phyloP scores from a whole-genome alignment of 345 rosid species.

The Geranium rotundifolium region DNA sequence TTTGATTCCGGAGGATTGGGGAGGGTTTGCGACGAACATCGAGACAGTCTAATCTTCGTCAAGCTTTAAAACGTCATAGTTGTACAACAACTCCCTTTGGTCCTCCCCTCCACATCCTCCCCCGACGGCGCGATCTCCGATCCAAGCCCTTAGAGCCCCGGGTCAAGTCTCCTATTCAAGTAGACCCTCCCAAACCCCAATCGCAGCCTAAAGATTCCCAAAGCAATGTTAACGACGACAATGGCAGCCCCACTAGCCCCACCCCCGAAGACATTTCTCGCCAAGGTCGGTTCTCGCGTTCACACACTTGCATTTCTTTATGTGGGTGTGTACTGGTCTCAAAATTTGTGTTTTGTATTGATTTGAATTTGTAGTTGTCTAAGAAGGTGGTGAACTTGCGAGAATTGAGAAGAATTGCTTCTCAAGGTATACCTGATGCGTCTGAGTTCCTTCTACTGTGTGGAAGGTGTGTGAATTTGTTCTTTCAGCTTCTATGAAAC shows the following conservation, averaged over 20 bases:
- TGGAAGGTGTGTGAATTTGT: slow-evolving; percentile 56
- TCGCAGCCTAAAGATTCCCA: slow-evolving; percentile 16
- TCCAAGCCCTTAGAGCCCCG: slow-evolving; percentile 9
- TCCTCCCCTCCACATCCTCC: slow-evolving; percentile 22
- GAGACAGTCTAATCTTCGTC: no score
- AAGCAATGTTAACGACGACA: slow-evolving; percentile 14
- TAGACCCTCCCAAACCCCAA: slow-evolving; percentile 36
- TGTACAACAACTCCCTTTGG: slow-evolving; percentile 90
- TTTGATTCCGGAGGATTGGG: no score
- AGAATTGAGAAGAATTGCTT: slow-evolving; percentile 68
- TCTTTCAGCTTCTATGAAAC: neutral
- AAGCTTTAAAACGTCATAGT: no score
- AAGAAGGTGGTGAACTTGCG: slow-evolving; percentile 68
- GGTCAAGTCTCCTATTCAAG: slow-evolving; percentile 22
- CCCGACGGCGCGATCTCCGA: slow-evolving; percentile 30
- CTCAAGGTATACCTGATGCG: slow-evolving; percentile 86
- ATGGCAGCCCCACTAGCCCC: slow-evolving; percentile 19
- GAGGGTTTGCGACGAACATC: no score
- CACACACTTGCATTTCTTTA: neutral
- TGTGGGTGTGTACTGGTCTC: neutral
- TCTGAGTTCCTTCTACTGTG: slow-evolving; percentile 66
- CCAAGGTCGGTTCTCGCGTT: slow-evolving; percentile 37
- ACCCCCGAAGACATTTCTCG: slow-evolving; percentile 62
- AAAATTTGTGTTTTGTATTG: neutral
- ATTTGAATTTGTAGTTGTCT: slow-evolving; percentile 35